Conservation (phyloP, 208 protist genomes). For the Leishmania guyanensis region DNA sequence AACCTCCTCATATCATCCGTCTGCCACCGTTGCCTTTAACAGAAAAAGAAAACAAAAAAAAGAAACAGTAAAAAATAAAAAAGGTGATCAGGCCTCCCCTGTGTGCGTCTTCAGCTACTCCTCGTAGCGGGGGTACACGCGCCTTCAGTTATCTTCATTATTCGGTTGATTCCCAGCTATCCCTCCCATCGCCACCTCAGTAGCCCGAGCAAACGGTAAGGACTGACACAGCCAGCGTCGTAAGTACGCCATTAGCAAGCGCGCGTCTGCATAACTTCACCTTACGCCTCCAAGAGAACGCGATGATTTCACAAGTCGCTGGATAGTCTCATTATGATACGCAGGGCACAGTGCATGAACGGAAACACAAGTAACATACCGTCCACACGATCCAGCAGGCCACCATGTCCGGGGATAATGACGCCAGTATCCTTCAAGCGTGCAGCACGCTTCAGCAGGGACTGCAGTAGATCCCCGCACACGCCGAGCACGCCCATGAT, state of each 20-base stretch:
- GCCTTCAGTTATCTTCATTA: background rate
- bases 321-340: conserved; percentile 28
- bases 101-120: background rate
- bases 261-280: background rate
- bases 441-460: conserved; percentile 84
- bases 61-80: background rate
- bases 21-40: background rate
- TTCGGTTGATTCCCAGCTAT: background rate
- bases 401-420: conserved; percentile 89
- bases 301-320: background rate
- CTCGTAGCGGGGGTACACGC: background rate
- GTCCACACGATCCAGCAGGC: conserved; percentile 90
- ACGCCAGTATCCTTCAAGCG: conserved; percentile 86
- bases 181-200: background rate
- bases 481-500: conserved; percentile 75
- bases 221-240: background rate
- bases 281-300: background rate
- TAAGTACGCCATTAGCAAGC: background rate
- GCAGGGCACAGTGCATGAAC: conserved; percentile 65
- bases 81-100: background rate
- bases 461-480: conserved; percentile 88
- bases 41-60: background rate
- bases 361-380: conserved; percentile 82
- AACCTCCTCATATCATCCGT: background rate
- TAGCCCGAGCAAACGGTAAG: background rate